A percentile compares a stretch with the other conserved stretches of the same genome.
Conservation (phyloP, 208 protist species). For the Trichomonas vaginalis region DNA sequence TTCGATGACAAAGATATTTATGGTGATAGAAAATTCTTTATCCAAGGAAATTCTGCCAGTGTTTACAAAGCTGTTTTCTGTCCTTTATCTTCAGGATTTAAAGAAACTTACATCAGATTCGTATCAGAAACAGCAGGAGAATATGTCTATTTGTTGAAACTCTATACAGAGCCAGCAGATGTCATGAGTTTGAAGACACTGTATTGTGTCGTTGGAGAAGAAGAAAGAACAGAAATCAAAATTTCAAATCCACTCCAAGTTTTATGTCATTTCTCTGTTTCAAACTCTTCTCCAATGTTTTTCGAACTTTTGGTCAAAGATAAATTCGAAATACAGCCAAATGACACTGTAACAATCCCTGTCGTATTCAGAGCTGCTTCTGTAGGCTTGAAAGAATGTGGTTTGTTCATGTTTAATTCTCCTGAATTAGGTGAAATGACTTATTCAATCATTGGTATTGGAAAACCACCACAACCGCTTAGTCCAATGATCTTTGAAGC, state of each 20-base stretch:
- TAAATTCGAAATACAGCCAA: background rate
- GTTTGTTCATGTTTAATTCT: background rate
- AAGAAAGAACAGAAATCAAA: background rate
- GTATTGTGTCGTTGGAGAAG: background rate
- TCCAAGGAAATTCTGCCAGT: background rate
- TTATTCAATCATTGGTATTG: background rate
- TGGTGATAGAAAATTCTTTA: background rate
- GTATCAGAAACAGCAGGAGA: background rate
- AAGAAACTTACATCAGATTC: background rate
- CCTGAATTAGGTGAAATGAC: background rate
- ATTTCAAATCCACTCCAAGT: background rate
- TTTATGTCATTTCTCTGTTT: background rate
- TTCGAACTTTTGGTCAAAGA: background rate
- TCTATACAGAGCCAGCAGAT: background rate
- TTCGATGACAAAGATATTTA: background rate
- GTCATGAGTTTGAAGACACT: background rate
- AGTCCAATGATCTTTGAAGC: background rate
- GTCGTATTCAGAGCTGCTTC: background rate
- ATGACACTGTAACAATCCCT: background rate
- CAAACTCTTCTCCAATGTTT: background rate
- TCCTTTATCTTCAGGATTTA: background rate
- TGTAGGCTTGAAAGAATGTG: background rate
- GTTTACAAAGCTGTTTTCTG: background rate
- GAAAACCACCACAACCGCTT: background rate
- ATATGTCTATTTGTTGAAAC: background rate